Evolutionary conservation across 1,284 basidiomycete genomes (phyloP).

Genomic region (Microbotryum silenes-acaulis): DNA sequence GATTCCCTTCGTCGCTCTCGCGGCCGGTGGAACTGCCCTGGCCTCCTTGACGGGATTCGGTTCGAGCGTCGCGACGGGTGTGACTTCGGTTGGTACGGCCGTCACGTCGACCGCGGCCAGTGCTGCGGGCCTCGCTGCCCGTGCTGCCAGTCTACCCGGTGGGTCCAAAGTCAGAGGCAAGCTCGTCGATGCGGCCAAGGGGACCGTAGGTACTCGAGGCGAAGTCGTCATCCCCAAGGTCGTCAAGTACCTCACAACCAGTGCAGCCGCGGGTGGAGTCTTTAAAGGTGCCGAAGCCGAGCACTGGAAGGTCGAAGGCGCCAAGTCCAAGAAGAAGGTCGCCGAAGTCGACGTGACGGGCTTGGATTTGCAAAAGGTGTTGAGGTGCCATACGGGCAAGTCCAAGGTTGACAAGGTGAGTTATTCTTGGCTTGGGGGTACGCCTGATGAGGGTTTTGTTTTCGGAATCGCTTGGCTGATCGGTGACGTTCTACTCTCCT

Average conservation of each 20-base stretch:
- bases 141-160: slow-evolving; percentile 18
- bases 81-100: slow-evolving; percentile 1
- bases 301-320: not conserved
- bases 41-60: slow-evolving; percentile 22
- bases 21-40: slow-evolving; percentile 23
- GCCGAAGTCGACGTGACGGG: slow-evolving; percentile 31
- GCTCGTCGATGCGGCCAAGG: slow-evolving; percentile 25
- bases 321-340: slow-evolving; percentile 13
- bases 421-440: too few species aligned
- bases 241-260: slow-evolving; percentile 20
- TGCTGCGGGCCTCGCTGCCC: slow-evolving; percentile 12
- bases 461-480: not conserved
- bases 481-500: not conserved
- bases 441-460: not conserved
- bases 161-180: slow-evolving; percentile 15
- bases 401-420: slow-evolving; percentile 21
- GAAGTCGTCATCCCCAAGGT: slow-evolving; percentile 8
- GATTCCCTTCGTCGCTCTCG: slow-evolving; percentile 25
- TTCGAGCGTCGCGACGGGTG: slow-evolving; percentile 9
- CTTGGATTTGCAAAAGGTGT: slow-evolving; percentile 21
- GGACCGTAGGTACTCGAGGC: slow-evolving; percentile 14
- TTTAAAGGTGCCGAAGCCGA: not conserved
- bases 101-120: slow-evolving; percentile 3
- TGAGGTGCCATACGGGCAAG: slow-evolving; percentile 26
- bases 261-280: not conserved